A percentile compares a stretch with the other conserved stretches of the same genome.
Conservation (phyloP, 192 early-diverging fungal genomes). For the Linnemannia schmuckeri region DNA sequence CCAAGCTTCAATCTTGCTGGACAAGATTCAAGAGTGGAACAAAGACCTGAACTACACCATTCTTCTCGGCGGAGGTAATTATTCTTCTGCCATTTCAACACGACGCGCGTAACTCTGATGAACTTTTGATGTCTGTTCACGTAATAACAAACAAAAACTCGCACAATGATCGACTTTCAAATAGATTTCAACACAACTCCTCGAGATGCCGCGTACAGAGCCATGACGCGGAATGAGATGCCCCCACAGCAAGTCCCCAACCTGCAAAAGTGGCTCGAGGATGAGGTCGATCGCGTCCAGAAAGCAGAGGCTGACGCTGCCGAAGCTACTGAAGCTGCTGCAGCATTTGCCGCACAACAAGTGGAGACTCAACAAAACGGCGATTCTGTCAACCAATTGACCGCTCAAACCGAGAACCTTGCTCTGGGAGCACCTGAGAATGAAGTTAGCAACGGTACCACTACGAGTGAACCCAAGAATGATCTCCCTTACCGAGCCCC, state of each 20-base stretch:
- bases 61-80: constrained; percentile 51
- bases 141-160: not conserved
- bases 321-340: not conserved
- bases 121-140: constrained; percentile 6
- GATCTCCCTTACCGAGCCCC: constrained; percentile 50
- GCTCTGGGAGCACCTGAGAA: not conserved
- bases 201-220: constrained; percentile 68
- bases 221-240: constrained; percentile 61
- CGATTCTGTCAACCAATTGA: constrained; percentile 23
- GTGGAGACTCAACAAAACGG: not conserved
- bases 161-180: constrained; percentile 24
- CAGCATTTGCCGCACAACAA: not conserved
- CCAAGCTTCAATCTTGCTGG: constrained; percentile 44
- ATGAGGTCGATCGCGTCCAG: constrained; percentile 39
- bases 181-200: constrained; percentile 72
- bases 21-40: constrained; percentile 51
- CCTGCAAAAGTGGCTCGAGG: constrained; percentile 33
- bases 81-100: not conserved
- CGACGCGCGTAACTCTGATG: not conserved
- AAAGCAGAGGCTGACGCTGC: constrained; percentile 11
- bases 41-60: constrained; percentile 36
- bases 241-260: constrained; percentile 56
- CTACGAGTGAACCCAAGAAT: not conserved
- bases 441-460: not conserved
- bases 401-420: constrained; percentile 18